phyloP scores from a whole-genome alignment of 345 rosid genomes.

The Alliaria petiolata region DNA sequence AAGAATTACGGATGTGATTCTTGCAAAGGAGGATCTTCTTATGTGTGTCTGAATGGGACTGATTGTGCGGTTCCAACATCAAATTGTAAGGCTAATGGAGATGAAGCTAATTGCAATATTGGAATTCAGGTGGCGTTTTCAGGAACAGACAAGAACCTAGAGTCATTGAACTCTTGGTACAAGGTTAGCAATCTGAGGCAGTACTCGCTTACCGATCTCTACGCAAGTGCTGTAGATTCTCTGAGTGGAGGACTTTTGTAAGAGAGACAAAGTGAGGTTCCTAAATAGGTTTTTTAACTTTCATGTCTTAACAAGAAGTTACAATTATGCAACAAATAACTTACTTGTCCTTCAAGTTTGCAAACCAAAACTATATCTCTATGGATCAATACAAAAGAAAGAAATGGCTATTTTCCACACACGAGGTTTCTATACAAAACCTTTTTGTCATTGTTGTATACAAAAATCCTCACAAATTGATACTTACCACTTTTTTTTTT shows the following conservation, averaged over 20 bases:
- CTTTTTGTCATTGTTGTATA: no score
- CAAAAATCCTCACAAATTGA: no score
- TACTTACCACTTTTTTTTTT: no score
- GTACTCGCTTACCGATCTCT: slow-evolving; percentile 59
- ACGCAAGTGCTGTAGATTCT: slow-evolving; percentile 39
- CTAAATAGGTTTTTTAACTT: slow-evolving; percentile 7
- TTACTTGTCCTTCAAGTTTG: not conserved
- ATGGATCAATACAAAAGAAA: not conserved
- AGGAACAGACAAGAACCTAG: slow-evolving; percentile 75
- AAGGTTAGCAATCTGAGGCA: slow-evolving; percentile 69
- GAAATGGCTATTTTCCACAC: not conserved
- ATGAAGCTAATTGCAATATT: slow-evolving; percentile 43
- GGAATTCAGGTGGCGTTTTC: slow-evolving; percentile 77
- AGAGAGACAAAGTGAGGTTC: slow-evolving; percentile 11
- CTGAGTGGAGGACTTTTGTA: slow-evolving; percentile 22
- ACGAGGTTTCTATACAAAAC: not conserved
- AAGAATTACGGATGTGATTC: slow-evolving; percentile 72
- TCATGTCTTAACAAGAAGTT: not conserved
- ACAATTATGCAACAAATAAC: slow-evolving; percentile 2
- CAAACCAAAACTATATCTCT: slow-evolving; percentile 9
- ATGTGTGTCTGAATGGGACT: slow-evolving; percentile 52
- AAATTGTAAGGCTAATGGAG: slow-evolving; percentile 51
- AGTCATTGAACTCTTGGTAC: slow-evolving; percentile 79
- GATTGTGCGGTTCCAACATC: slow-evolving; percentile 64
- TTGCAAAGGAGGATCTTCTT: slow-evolving; percentile 38